Evolutionary conservation across 768 basidiomycete species (phyloP).

Genomic region (Termitomyces sp.): DNA sequence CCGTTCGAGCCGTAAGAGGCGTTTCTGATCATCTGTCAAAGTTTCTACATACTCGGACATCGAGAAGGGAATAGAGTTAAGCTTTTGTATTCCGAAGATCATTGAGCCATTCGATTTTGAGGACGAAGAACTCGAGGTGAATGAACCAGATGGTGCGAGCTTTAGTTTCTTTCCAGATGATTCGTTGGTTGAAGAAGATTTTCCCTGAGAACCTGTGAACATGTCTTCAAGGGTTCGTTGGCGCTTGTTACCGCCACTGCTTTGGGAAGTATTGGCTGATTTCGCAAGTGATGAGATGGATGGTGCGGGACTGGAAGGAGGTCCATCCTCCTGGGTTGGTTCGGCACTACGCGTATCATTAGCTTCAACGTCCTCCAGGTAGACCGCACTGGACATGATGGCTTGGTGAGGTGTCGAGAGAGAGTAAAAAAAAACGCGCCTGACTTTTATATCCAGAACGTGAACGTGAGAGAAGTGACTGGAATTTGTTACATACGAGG

Average conservation of each 20-base stretch:
- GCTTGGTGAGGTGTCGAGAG: background rate
- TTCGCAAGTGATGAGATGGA: constrained; percentile 1
- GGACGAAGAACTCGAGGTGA: constrained; percentile 17
- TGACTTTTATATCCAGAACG: constrained; percentile 3
- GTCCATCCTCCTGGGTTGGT: constrained; percentile 8
- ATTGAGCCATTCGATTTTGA: constrained; percentile 9
- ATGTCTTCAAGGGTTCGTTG: constrained; percentile 68
- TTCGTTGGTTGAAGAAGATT: constrained; percentile 17
- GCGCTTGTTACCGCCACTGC: constrained; percentile 32
- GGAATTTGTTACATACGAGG: background rate
- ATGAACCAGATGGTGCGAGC: constrained; percentile 21
- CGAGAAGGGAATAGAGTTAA: constrained; percentile 73
- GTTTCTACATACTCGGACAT: constrained; percentile 46
- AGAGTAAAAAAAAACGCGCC: constrained; percentile 10
- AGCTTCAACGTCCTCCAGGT: constrained; percentile 42
- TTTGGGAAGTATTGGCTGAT: background rate
- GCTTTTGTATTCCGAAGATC: constrained; percentile 22
- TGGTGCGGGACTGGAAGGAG: constrained; percentile 1
- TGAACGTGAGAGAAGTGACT: background rate
- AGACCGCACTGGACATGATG: constrained; percentile 23
- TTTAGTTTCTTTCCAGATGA: constrained; percentile 47
- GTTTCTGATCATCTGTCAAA: constrained; percentile 53
- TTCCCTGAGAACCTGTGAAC: constrained; percentile 35
- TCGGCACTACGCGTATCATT: background rate
- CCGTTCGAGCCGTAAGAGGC: constrained; percentile 63